Evolutionary conservation across 805 yeast species (phyloP).

Genomic region (Starmerella stigmatis): DNA sequence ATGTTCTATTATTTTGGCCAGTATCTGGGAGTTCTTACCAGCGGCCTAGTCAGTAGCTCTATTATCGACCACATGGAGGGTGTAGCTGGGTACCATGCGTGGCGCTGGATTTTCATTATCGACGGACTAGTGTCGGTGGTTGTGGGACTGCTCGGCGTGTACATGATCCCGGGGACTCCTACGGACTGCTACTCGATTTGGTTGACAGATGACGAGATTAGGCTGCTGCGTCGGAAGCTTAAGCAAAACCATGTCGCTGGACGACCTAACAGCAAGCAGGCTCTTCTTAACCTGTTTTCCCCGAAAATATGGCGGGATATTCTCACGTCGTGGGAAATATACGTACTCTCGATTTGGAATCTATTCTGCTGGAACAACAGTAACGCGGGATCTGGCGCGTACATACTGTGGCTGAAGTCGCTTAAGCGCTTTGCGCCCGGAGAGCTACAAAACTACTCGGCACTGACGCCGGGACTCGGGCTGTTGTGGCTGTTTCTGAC

Average conservation of each 20-base stretch:
- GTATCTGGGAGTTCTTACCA: constrained; percentile 49
- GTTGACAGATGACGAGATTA: constrained; percentile 47
- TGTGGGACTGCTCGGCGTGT: constrained; percentile 47
- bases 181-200: constrained; percentile 43
- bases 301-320: constrained; percentile 43
- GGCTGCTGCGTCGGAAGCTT: constrained; percentile 40
- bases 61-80: constrained; percentile 42
- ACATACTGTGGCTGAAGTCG: constrained; percentile 52
- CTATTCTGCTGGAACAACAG: constrained; percentile 49
- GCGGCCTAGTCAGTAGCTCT: constrained; percentile 54
- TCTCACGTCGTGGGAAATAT: constrained; percentile 48
- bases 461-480: constrained; percentile 50
- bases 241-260: constrained; percentile 18
- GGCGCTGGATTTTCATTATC: constrained; percentile 67
- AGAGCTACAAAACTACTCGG: constrained; percentile 41
- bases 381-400: constrained; percentile 47
- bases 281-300: constrained; percentile 31
- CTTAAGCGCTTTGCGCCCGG: constrained; percentile 37
- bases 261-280: constrained; percentile 18
- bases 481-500: constrained; percentile 32
- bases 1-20: constrained; percentile 51
- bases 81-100: constrained; percentile 44
- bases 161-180: constrained; percentile 58
- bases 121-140: constrained; percentile 52
- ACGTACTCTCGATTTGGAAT: constrained; percentile 45